phyloP scores from a whole-genome alignment of 2,329 filamentous ascomycete genomes.

The Phoma sp. region DNA sequence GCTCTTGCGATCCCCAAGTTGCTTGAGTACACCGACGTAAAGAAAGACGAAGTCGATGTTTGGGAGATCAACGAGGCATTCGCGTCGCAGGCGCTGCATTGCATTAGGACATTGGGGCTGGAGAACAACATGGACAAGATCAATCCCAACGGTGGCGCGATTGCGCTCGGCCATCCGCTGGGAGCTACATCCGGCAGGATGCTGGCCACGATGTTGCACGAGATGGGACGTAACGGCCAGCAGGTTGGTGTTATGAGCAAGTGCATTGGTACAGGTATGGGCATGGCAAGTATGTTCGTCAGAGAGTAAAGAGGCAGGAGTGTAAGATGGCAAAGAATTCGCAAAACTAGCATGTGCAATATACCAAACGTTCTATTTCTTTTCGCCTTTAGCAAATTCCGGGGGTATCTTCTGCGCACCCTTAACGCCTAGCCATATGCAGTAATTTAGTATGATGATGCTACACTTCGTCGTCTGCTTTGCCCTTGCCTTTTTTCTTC shows the following conservation, averaged over 20 bases:
- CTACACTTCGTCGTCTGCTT: neutral
- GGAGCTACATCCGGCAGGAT: constrained; percentile 87
- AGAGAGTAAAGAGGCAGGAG: constrained; percentile 46
- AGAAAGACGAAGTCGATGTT: constrained; percentile 72
- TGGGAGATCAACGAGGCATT: constrained; percentile 95
- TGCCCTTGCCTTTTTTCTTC: constrained; percentile 54
- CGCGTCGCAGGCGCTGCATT: constrained; percentile 70
- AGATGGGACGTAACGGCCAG: constrained; percentile 69
- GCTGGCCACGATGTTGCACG: constrained; percentile 73
- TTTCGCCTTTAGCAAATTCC: neutral
- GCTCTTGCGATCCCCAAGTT: constrained; percentile 85
- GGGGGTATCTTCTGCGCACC: constrained; percentile 11
- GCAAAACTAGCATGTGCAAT: neutral
- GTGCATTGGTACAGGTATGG: constrained; percentile 68
- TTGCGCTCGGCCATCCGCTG: constrained; percentile 90
- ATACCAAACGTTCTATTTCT: constrained; percentile 1
- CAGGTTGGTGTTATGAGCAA: constrained; percentile 88
- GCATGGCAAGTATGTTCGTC: constrained; percentile 60
- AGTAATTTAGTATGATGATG: neutral
- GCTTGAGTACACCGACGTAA: constrained; percentile 70
- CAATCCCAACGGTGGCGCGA: constrained; percentile 91
- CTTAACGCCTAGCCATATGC: constrained; percentile 7
- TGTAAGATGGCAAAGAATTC: neutral
- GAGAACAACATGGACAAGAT: constrained; percentile 73
- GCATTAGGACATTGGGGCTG: constrained; percentile 71